A percentile compares a stretch with the other conserved stretches of the same genome.
These are phyloP conservation scores for Polyporus tsugae DNA, from an alignment of 1,284 basidiomycete species.

Conservation along the genomic window DNA sequence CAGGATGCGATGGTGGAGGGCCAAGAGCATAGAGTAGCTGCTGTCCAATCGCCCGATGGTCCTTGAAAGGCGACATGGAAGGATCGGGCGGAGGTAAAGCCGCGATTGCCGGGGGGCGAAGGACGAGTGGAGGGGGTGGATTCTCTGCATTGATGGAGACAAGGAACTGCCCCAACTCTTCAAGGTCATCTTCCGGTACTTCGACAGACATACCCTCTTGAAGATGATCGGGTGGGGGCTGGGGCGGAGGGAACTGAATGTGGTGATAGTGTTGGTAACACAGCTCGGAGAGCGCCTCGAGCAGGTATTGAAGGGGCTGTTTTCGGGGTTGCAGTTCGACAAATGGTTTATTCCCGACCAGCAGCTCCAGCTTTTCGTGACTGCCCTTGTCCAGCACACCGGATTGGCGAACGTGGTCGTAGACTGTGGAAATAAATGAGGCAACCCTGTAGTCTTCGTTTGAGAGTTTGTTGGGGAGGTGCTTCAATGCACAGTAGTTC, in stretches of 20 bases:
- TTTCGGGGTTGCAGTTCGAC: not conserved
- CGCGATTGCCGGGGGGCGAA: not conserved
- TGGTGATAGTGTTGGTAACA: not conserved
- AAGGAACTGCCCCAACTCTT: not conserved
- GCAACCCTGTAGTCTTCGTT: too few relatives aligned
- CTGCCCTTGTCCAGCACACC: not conserved
- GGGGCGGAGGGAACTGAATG: not conserved
- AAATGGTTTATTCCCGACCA: not conserved
- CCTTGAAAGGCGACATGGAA: not conserved
- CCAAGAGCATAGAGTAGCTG: not conserved
- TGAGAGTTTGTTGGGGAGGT: slow-evolving; percentile 9
- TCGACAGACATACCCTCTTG: not conserved
- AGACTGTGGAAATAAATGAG: too few relatives aligned
- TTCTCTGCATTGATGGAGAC: not conserved
- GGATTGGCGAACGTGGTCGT: not conserved
- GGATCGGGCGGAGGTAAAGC: not conserved
- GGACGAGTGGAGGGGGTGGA: not conserved
- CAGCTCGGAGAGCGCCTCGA: not conserved
- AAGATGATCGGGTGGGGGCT: not conserved
- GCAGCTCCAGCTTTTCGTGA: not conserved
- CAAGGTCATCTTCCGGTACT: not conserved
- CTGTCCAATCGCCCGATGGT: not conserved
- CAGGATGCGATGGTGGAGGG: not conserved
- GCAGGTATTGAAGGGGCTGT: not conserved
- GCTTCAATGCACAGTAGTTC: slow-evolving; percentile 9